Base-by-base conservation (phyloP, 352 stramenopile species). In the Phytopythium oedochilum region DNA sequence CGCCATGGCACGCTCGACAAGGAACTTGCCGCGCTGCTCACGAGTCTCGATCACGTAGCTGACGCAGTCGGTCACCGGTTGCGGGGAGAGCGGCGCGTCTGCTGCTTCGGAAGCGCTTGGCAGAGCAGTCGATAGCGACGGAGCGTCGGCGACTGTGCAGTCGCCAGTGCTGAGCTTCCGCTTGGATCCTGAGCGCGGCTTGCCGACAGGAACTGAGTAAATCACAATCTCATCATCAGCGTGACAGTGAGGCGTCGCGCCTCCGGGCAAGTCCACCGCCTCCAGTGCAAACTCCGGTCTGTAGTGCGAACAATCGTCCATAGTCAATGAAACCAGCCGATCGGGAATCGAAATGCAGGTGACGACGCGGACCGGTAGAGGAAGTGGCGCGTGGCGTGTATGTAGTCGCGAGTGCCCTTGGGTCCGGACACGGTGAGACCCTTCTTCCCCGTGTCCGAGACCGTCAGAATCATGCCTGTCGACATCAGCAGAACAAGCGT, bases 401-500 rank as follows among this genome's bases (percentile, higher is more conserved):
- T 62, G 46, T 92, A 94, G 36, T 72, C 70, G 25, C 65, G 62
- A 18, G 84, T 89, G n/a, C 72, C 79, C 0, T 61, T 59, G 0
- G 89, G 89, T 11, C 89, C 89, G 50, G 91, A 70, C 9, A 96
- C 61, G 28, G 75, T 73, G 25, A 97, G 38, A 10, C 64, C 72
- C 15, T 79, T 61, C 53, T 96, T 97, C 9, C 82, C 85, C 22
- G 81, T 87, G 70, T 97, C 89, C 5, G 87, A 92, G 31, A 97
- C 71, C 6, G 89, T 97, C 23, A 97, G 69, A 20, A 96, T 66
- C 77, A 97, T 90, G n/a, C 78, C 73, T 66, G 42, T 18, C 39
- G 17, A 4, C 11, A 40, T 0, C 5, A 29, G 57, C 5, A 5
- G 12, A 55, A 15, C 20, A 10, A 15, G 7, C 22, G 12, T 14